Evolutionary conservation across 352 stramenopile genomes (phyloP), one percentile per base, ranked within the genome.

Genomic region (Bremia lactucae): DNA sequence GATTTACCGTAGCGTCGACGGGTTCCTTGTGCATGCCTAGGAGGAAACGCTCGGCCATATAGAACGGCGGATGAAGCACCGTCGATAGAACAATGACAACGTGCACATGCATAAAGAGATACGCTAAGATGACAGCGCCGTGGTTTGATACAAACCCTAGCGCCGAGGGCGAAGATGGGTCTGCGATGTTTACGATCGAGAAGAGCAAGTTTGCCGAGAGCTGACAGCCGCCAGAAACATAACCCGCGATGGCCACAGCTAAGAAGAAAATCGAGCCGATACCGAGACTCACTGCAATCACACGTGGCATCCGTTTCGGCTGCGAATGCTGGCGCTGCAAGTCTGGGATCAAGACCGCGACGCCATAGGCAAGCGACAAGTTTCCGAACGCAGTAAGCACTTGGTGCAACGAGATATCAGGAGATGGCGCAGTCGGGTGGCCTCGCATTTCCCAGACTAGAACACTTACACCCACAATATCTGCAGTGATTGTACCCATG

Each of bases 41-140:
- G 9, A 76, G 49, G 31, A 72, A 34, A n/a, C 65, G 54, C 19
- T 76, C 62, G 3, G 59, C 42, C 39, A 72, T 65, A 42, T 71
- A 68, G 42, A 72, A 70, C 37, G 49, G 55, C 18, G 65, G 65
- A 34, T 69, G 49, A n/a, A 76, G 36, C 44, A 72, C 46, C 5
- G 65, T 64, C 3, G 65, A 59, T 24, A 72, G 57, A n/a, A 64
- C 65, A 26, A 76, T 72, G 8, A 65, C 49, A 8, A 72, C 59
- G 46, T 76, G 57, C 22, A 66, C 25, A 31, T 66, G 57, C 57
- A 66, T 66, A 53, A 66, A 62, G 28, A 66, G 16, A 31, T 62
- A 66, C 10, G 57, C 43, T 36, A 66, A 59, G 15, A 62, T 48
- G 8, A 66, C 52, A 8, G 52, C 46, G 7, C 57, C 57, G 31